Evolutionary conservation across 176 grass and related monocot species (phyloP).

Genomic region (Thinopyrum elongatum): DNA sequence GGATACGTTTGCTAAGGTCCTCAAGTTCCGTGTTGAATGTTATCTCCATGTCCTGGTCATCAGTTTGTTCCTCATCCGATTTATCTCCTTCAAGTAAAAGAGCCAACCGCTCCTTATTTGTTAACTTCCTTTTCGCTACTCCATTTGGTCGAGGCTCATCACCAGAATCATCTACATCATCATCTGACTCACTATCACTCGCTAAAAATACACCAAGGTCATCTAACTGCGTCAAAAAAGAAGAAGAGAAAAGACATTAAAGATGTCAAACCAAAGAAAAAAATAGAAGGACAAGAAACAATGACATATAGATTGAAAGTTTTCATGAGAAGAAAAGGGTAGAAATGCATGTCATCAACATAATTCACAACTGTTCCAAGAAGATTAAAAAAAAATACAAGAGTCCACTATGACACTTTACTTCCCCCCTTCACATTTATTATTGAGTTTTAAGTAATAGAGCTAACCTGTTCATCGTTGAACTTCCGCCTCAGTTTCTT

Average conservation of each 20-base stretch:
- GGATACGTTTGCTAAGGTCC: constrained; percentile 71
- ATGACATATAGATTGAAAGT: not conserved
- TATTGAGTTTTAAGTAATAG: not conserved
- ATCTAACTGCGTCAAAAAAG: constrained; percentile 53
- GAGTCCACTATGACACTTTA: not conserved
- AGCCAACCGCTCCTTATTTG: constrained; percentile 56
- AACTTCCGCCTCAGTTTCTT: constrained; percentile 73
- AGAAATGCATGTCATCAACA: not conserved
- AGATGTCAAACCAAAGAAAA: constrained; percentile 5
- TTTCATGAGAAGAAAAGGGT: not conserved
- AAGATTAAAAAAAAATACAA: not conserved
- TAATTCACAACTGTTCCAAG: not conserved
- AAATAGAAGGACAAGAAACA: constrained; percentile 22
- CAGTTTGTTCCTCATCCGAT: constrained; percentile 52
- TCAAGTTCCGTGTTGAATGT: constrained; percentile 84
- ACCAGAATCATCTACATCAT: constrained; percentile 45
- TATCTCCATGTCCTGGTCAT: constrained; percentile 77
- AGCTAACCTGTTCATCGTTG: constrained; percentile 70
- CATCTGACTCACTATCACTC: constrained; percentile 61
- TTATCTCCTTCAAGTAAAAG: constrained; percentile 52
- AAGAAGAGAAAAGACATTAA: not conserved
- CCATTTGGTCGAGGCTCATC: constrained; percentile 11
- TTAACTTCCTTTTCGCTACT: constrained; percentile 47
- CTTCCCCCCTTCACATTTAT: not conserved
- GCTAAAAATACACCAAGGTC: constrained; percentile 69